Conservation (phyloP, 345 rosid genomes). For the Corchorus capsularis region DNA sequence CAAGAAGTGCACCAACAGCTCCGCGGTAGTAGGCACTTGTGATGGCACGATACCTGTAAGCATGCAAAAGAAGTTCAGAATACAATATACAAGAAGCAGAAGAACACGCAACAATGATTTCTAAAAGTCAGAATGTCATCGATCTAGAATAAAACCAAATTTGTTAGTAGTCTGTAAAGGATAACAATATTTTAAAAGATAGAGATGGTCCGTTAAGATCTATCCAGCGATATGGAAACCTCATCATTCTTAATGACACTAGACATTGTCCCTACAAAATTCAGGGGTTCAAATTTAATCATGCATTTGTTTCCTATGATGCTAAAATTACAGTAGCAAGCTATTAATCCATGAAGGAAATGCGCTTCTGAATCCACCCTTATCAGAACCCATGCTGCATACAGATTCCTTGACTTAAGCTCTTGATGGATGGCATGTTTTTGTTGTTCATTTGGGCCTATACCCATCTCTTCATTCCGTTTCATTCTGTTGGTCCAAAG, state of each 20-base stretch:
- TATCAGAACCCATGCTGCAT: not conserved
- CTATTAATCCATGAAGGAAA: not conserved
- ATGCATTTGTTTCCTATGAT: not conserved
- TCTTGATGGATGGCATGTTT: not conserved
- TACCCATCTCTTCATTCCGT: not conserved
- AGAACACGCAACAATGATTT: not conserved
- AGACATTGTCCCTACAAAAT: not conserved
- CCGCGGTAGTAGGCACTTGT: constrained; percentile 96
- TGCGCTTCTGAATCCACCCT: not conserved
- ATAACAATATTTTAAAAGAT: not conserved
- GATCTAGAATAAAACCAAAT: not conserved
- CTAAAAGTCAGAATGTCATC: not conserved
- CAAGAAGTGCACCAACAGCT: constrained; percentile 89
- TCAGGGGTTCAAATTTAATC: constrained; percentile 4
- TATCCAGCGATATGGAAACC: not conserved
- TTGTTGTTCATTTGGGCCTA: not conserved
- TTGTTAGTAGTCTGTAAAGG: not conserved
- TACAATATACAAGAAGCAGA: not conserved
- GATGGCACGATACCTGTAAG: constrained; percentile 83
- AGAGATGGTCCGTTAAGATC: not conserved
- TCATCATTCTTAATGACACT: not conserved
- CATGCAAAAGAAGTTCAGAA: constrained; percentile 2
- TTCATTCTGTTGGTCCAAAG: not conserved
- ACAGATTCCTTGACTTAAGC: not conserved
- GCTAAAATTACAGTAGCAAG: not conserved